Evolutionary conservation across 2,329 filamentous ascomycete genomes (phyloP), one percentile per base, ranked within the genome.

Genomic region (Cryphonectria naterciae): DNA sequence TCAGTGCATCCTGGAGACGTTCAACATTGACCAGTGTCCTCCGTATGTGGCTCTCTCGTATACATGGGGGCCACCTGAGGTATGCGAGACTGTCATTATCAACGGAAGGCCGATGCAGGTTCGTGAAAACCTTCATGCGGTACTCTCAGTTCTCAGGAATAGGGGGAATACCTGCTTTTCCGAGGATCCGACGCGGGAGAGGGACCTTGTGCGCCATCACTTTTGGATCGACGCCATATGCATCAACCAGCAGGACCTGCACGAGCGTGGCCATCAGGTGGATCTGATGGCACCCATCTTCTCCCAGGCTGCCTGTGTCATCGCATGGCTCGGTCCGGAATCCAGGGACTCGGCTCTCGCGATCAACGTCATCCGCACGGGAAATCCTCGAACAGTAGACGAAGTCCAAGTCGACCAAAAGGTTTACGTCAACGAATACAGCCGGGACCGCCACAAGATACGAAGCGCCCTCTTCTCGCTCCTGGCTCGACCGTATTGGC

Each of bases 21-120:
- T 72, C 6, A 25, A 73, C 0, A 75, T 76, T 52, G 39, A 35
- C n/a, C 62, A 62, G 35, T 75, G 71, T 60, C 75, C 74, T n/a
- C 72, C 65, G n/a, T 77, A 76, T 41, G 67, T 74, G 13, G 75
- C 75, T 15, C 68, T 77, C 8, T 77, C 76, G 5, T 77, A 77
- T 49, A 75, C 75, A 3, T 77, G 76, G 76, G 75, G 68, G 0
- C 56, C 73, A 35, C 68, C 74, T 1, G 72, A 72, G 32, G 28
- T 35, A 19, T 62, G 32, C 7, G 25, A 35, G 61, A 60, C 46
- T 28, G 65, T 74, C 25, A 64, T 37, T 22, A 58, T 74, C 49
- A 72, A 73, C 28, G 67, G 65, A 54, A 69, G 72, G n/a, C 22
- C 60, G 25, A 62, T 75, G 52, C 68, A 7, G 13, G 56, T 75